Base-by-base conservation (phyloP, 108 stramenopile genomes). In the Stephanodiscus minutulus region DNA sequence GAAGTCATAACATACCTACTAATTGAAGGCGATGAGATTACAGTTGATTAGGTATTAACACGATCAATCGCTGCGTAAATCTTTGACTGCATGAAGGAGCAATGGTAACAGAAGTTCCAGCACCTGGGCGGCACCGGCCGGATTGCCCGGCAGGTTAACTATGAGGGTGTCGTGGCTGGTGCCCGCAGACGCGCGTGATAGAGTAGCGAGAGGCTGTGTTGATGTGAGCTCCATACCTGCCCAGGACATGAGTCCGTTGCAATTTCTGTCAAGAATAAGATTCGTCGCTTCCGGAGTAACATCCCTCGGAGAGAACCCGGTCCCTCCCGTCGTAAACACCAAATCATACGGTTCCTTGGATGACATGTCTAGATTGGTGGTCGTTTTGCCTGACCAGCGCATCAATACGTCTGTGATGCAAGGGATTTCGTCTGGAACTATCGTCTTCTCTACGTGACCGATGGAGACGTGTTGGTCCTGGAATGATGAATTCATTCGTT, bases 201-300 rank as follows among this genome's bases (percentile, higher is more conserved):
- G 75, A 10, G 87, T 70, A 17, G 93, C 88, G 29, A 94, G 70
- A 17, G 93, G 91, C 66, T 93, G 92, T 13, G 54, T 56, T 25
- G 44, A 39, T 1, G 86, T 65, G 44, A 86, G 85, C 65, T 88
- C 86, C 43, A 79, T 73, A 33, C 86, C 82, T 27, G 86, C 88
- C 86, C 88, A 91, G 7, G 87, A 46, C 85, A 94, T 88, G 39
- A 94, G 71, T 5, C 91, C 93, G 13, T 66, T 72, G 62, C 86
- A 88, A 35, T 86, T 83, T 15, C 76, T 68, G 29, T 91, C 87
- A 28, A 94, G 60, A n/a, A 91, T 66, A 11, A 55, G 48, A 12
- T 62, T 35, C 31, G 94, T 95, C 31, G 97, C 97, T 83, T 97
- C 97, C 11, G 95, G 95, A 13, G 97, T 97, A 3, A 95, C 88